Evolutionary conservation across 139 green algal species (phyloP), one percentile per base, ranked within the genome.

Genomic region (Chlamydomonas sp.): DNA sequence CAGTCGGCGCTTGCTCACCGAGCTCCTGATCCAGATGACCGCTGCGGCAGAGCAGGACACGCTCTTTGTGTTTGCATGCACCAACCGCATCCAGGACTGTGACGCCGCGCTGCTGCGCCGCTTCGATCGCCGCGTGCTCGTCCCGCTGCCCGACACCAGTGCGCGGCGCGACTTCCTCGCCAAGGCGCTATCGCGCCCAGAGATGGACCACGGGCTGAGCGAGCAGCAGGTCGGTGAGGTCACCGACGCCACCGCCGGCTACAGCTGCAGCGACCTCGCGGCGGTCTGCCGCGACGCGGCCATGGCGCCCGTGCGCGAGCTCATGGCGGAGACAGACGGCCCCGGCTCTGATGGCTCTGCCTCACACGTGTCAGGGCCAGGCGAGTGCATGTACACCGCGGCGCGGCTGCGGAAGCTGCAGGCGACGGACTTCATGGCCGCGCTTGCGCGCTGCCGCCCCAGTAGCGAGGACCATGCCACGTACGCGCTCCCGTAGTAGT

Each of bases 51-150:
- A 38, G 28, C 4, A 29, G 20, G 5, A 35, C 10, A 39, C n/a
- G 20, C 43, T 85, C 5, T 84, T 77, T 59, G 57, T 87, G 1
- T 81, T 88, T 72, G 84, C 80, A 1, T 79, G 77, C 3, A 87
- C 84, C 48, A 90, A 90, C 58, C 84, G 84, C 35, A 76, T 84
- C 13, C 64, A 81, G 73, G 85, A 88, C 58, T 82, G 73, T 60
- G 85, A 90, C 70, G 62, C 75, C 0, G 84, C 84, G 0, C 62
- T 90, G 54, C 65, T 88, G 30, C 69, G 84, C 0, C 78, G 82
- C 47, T 89, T 90, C 64, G 80, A 87, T 24, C 69, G 82, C 0
- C 73, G 77, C 30, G 48, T 90, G 5, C 33, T 70, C 29, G 74
- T 90, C 28, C 82, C 82, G 2, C 69, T 85, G 26, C 84, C 84